Percentiles rank a stretch among this genome's conserved stretches.
Evolutionary conservation across 352 stramenopile species (phyloP).

Genomic region (Pythium rhizo-oryzae): DNA sequence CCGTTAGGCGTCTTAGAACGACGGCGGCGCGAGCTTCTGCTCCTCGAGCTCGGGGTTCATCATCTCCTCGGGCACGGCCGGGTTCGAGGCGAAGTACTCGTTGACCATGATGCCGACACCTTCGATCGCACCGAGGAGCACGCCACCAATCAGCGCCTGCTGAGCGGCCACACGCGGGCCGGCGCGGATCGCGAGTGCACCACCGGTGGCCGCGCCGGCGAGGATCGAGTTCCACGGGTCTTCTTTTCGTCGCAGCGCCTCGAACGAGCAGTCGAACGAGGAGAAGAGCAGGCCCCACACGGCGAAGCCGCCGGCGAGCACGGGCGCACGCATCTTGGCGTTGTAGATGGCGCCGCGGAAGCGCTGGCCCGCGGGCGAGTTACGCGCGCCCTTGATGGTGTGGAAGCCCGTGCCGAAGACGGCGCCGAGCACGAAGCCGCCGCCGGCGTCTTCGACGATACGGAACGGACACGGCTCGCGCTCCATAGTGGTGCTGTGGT

Average conservation of each 20-base stretch:
- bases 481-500: conserved; percentile 35
- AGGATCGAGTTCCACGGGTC: conserved; percentile 99
- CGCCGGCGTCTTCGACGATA: conserved; percentile 98
- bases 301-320: conserved; percentile 93
- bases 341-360: conserved; percentile 93
- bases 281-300: conserved; percentile 98
- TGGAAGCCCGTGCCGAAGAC: conserved; percentile 97
- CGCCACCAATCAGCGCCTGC: conserved; percentile 94
- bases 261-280: conserved; percentile 97
- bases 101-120: conserved; percentile 97
- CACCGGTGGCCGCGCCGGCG: conserved; percentile 95
- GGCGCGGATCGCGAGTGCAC: conserved; percentile 94
- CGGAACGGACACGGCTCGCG: conserved; percentile 98
- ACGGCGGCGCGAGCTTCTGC: conserved; percentile 84
- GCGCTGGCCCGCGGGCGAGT: conserved; percentile 92
- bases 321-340: conserved; percentile 93
- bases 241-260: conserved; percentile 97
- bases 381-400: conserved; percentile 95
- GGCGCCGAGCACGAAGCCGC: conserved; percentile 96
- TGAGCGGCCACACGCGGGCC: conserved; percentile 93
- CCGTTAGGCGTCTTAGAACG: conserved; percentile 51
- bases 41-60: conserved; percentile 71
- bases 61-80: conserved; percentile 50
- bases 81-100: conserved; percentile 78
- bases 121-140: conserved; percentile 97